Conservation (phyloP, 2,329 filamentous ascomycete species). For the Sporothrix inflata region DNA sequence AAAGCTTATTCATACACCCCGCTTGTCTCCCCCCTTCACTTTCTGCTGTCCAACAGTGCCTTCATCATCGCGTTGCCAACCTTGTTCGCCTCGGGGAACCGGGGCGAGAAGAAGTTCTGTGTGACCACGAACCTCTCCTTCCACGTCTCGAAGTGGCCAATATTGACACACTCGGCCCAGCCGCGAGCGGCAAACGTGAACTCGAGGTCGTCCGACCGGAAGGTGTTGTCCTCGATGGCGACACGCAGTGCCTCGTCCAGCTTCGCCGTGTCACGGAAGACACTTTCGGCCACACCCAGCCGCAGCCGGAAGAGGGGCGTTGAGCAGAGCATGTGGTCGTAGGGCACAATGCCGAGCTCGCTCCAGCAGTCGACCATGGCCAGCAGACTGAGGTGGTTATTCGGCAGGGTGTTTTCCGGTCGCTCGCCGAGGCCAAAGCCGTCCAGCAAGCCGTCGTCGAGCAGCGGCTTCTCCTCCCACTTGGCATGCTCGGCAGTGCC, state of each 20-base stretch:
- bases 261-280: constrained; percentile 81
- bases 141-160: constrained; percentile 93
- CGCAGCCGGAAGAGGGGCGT: constrained; percentile 96
- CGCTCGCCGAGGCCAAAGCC: constrained; percentile 81
- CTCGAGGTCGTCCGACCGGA: constrained; percentile 93
- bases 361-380: constrained; percentile 99
- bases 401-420: constrained; percentile 59
- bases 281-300: constrained; percentile 94
- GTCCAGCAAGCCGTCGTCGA: constrained; percentile 84
- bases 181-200: constrained; percentile 96
- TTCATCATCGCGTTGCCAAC: constrained; percentile 97
- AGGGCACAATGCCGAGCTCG: constrained; percentile 87
- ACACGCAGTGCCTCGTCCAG: constrained; percentile 85
- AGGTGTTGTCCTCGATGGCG: constrained; percentile 85
- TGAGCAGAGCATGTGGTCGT: constrained; percentile 99
- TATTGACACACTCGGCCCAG: constrained; percentile 90
- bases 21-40: not conserved
- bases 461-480: constrained; percentile 66
- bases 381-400: constrained; percentile 90
- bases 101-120: constrained; percentile 86
- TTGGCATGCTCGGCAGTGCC: constrained; percentile 67
- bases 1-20: not conserved
- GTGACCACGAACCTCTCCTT: constrained; percentile 88
- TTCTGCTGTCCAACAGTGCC: constrained; percentile 78
- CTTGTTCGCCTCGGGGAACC: constrained; percentile 83